Evolutionary conservation across 2,329 filamentous ascomycete genomes (phyloP).

Genomic region (Alternaria panax): DNA sequence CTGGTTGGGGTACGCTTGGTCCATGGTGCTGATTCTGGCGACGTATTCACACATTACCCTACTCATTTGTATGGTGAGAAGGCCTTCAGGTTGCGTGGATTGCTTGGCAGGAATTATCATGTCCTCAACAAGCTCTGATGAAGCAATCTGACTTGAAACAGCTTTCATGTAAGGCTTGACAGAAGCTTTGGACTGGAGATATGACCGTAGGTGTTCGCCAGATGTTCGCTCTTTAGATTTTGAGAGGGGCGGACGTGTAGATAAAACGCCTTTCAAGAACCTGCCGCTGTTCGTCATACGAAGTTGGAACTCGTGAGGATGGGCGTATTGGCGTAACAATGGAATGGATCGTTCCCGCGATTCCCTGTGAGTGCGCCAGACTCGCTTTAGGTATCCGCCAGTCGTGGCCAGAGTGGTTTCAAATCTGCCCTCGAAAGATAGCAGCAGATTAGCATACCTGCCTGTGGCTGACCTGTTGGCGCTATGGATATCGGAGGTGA

Average conservation of each 20-base stretch:
- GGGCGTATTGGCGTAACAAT: constrained; percentile 51
- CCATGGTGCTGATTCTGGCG: constrained; percentile 25
- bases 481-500: constrained; percentile 55
- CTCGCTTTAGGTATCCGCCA: constrained; percentile 21
- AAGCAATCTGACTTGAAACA: constrained; percentile 13
- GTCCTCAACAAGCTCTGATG: constrained; percentile 27
- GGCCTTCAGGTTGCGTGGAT: background rate
- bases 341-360: constrained; percentile 52
- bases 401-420: constrained; percentile 21
- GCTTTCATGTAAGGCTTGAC: constrained; percentile 26
- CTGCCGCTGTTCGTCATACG: constrained; percentile 30
- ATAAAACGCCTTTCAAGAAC: constrained; percentile 9
- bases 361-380: constrained; percentile 31
- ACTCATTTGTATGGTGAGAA: constrained; percentile 52
- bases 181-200: constrained; percentile 21
- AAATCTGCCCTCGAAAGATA: constrained; percentile 17
- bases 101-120: constrained; percentile 41
- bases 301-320: constrained; percentile 22
- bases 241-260: background rate
- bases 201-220: constrained; percentile 22
- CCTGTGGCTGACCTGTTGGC: background rate
- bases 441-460: constrained; percentile 2
- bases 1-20: constrained; percentile 53
- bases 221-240: constrained; percentile 1
- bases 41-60: constrained; percentile 31